phyloP scores from a whole-genome alignment of 148 eudicot genomes.

The Nepenthes gracilis region DNA sequence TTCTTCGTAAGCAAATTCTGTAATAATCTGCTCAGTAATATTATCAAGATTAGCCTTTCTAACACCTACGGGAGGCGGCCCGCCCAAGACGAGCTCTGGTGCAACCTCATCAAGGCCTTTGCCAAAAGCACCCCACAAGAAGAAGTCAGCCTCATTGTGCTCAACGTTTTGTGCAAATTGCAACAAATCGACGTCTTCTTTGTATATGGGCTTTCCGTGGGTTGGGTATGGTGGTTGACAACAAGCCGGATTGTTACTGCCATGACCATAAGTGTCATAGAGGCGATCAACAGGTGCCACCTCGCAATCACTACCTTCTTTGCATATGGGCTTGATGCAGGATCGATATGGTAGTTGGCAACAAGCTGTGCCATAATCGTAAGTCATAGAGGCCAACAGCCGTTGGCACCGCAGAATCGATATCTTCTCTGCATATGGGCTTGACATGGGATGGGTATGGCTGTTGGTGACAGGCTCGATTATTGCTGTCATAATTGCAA shows the following conservation, averaged over 20 bases:
- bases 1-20: conserved; percentile 58
- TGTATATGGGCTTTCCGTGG: conserved; percentile 23
- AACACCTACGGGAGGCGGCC: conserved; percentile 74
- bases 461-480: conserved; percentile 6
- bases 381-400: no score
- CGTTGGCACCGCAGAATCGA: neutral
- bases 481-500: no score
- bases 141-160: conserved; percentile 54
- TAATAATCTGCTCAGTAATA: conserved; percentile 21
- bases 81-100: conserved; percentile 45
- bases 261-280: no score
- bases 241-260: no score
- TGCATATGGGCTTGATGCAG: no score
- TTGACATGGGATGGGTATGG: conserved; percentile 17
- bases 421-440: conserved; percentile 34
- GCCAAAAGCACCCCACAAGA: conserved; percentile 54
- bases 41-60: conserved; percentile 59
- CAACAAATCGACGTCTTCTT: conserved; percentile 28
- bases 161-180: conserved; percentile 68
- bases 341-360: no score
- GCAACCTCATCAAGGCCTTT: conserved; percentile 53
- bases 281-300: no score
- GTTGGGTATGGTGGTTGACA: conserved; percentile 26
- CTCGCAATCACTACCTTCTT: no score
- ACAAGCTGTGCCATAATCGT: no score